Evolutionary conservation across 2,329 filamentous ascomycete species (phyloP), one percentile per base, ranked within the genome.

Genomic region (Emmonsia crescens): DNA sequence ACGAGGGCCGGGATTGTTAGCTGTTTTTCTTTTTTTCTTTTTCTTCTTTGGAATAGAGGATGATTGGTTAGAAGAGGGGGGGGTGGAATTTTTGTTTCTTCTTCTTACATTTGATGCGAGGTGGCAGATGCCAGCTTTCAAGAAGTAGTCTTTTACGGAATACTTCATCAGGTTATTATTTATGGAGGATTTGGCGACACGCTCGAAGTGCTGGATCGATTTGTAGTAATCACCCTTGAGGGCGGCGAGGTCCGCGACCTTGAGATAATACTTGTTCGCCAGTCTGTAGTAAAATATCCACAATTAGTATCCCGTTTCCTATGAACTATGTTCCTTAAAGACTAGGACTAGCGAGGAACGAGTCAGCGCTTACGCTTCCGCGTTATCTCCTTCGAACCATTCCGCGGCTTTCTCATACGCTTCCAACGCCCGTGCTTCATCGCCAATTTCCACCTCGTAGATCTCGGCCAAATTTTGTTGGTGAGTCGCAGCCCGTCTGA

Each of bases 101-200:
- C 9, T 52, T 62, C 69, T 46, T 73, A 79, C 78, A 61, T 78
- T 80, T n/a, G 82, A 82, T 60, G 84, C 85, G 44, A 97, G 82
- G 73, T 96, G 88, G 78, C 92, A 96, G 72, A 97, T 89, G 38
- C 91, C 92, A 0, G 91, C 90, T 78, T 96, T 96, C 71, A 97
- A 82, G 71, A 96, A 87, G 78, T 96, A 96, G 67, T 96, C 91
- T 77, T 96, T 97, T 66, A 97, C 91, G 56, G 85, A 90, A 84
- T 90, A 96, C 73, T 87, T 89, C 89, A 95, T 93, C 62, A 96
- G 80, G 75, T 95, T 94, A 80, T 95, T 96, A 75, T 86, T 86
- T 69, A 96, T 86, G 42, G 88, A 88, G 51, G 84, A 82, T 62
- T 84, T 82, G 49, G 91, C 89, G 57, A 96, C 90, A 70, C 88